A percentile compares a stretch with the other conserved stretches of the same genome.
phyloP scores from a whole-genome alignment of 1,284 basidiomycete species.

The Apiotrichum sp. region DNA sequence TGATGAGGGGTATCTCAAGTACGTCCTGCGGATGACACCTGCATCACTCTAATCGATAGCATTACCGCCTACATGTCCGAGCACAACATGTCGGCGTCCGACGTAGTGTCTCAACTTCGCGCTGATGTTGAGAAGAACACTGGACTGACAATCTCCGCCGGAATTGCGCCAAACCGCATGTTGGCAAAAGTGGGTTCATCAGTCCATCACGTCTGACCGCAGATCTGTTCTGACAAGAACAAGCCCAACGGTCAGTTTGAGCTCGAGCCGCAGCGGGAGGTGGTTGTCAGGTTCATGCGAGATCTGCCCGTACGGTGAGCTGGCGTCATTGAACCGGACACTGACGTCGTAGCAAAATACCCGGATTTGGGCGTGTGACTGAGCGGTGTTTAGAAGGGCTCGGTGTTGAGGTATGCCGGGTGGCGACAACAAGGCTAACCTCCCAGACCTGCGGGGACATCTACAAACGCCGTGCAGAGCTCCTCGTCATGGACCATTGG shows the following conservation, averaged over 20 bases:
- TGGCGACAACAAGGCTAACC: constrained; percentile 16
- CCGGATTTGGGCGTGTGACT: constrained; percentile 79
- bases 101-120: constrained; percentile 73
- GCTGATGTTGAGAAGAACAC: constrained; percentile 66
- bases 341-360: constrained; percentile 51
- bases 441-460: constrained; percentile 79
- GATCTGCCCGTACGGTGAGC: constrained; percentile 41
- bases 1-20: constrained; percentile 88
- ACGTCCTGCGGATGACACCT: constrained; percentile 44
- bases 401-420: constrained; percentile 61
- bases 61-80: constrained; percentile 60
- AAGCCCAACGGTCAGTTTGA: constrained; percentile 90
- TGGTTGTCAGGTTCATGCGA: constrained; percentile 60
- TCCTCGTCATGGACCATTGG: constrained; percentile 77
- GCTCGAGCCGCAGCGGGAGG: constrained; percentile 60
- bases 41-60: constrained; percentile 11
- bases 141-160: constrained; percentile 83
- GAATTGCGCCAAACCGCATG: constrained; percentile 71
- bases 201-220: constrained; percentile 5
- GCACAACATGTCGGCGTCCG: constrained; percentile 60
- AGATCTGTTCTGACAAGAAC: constrained; percentile 95
- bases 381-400: constrained; percentile 79
- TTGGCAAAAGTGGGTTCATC: constrained; percentile 63
- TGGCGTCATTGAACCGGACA: neutral
- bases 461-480: constrained; percentile 60